Percentiles rank a stretch among this genome's conserved stretches.
Conservation (phyloP, 257 asterid species). For the Solanum ossicruentum region DNA sequence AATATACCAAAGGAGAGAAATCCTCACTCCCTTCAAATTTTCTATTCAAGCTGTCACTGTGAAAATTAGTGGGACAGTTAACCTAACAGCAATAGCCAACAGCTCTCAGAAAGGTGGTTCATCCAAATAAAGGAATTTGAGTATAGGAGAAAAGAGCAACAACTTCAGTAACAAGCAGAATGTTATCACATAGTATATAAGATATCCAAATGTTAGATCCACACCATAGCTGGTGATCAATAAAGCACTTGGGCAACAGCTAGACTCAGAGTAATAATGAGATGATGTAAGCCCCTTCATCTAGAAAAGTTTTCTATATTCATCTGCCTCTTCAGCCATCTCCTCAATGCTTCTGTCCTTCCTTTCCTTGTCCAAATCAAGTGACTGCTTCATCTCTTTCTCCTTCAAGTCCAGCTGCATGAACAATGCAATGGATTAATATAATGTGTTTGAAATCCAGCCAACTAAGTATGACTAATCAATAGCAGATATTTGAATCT, state of each 20-base stretch:
- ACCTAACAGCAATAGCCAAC: background rate
- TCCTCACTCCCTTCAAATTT: background rate
- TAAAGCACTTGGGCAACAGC: background rate
- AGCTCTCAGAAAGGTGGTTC: background rate
- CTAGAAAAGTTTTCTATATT: slow-evolving; percentile 56
- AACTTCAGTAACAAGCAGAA: background rate
- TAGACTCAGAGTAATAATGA: background rate
- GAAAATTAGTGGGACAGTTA: background rate
- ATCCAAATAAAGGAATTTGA: background rate
- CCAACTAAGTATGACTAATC: background rate
- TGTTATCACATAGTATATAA: background rate
- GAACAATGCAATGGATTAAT: background rate
- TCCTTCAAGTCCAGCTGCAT: slow-evolving; percentile 72
- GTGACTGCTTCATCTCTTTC: slow-evolving; percentile 70
- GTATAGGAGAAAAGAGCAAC: background rate
- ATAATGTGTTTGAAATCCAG: background rate
- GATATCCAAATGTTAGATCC: background rate
- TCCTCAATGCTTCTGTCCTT: slow-evolving; percentile 76
- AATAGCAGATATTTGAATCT: slow-evolving; percentile 3
- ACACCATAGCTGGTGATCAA: background rate
- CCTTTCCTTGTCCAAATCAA: slow-evolving; percentile 81
- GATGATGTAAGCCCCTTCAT: background rate
- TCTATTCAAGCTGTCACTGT: background rate
- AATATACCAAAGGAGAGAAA: background rate
- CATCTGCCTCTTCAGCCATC: slow-evolving; percentile 84